These are phyloP conservation scores for Alternaria sp. DNA, from an alignment of 2,329 filamentous ascomycete genomes.

Conservation along the genomic window DNA sequence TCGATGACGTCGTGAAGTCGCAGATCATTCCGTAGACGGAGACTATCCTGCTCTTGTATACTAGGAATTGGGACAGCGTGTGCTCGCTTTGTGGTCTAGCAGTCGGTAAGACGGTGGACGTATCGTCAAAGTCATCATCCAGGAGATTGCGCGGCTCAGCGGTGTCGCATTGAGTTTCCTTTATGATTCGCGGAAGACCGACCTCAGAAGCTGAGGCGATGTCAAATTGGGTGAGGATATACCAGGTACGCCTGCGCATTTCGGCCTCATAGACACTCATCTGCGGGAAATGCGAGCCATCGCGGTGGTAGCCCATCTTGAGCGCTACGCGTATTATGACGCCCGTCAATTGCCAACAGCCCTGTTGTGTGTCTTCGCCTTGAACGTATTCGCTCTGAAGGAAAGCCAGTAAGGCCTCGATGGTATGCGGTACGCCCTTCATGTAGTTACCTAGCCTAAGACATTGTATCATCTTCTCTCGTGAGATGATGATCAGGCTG, in stretches of 20 bases:
- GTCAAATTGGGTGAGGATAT: neutral
- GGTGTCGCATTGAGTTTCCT: neutral
- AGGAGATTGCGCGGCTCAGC: neutral
- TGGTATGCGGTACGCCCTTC: neutral
- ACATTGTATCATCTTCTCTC: neutral
- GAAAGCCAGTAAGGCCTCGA: neutral
- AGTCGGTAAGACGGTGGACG: neutral
- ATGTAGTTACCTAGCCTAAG: neutral
- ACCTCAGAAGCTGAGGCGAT: neutral
- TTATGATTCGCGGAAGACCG: neutral
- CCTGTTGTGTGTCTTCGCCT: neutral
- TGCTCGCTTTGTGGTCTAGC: neutral
- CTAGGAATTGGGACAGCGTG: neutral
- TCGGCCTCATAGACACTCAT: neutral
- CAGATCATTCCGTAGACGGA: neutral
- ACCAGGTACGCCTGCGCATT: neutral
- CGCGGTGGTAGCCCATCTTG: neutral
- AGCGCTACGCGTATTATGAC: neutral
- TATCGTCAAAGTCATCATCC: neutral
- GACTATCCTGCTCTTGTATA: neutral
- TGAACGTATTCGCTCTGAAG: neutral
- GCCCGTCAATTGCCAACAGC: neutral
- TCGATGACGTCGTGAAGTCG: neutral
- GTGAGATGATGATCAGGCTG: neutral
- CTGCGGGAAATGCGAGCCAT: neutral